Percentiles rank a stretch among this genome's conserved stretches.
Conservation (phyloP, 805 yeast genomes). For the Saccharomycopsis schoenii region DNA sequence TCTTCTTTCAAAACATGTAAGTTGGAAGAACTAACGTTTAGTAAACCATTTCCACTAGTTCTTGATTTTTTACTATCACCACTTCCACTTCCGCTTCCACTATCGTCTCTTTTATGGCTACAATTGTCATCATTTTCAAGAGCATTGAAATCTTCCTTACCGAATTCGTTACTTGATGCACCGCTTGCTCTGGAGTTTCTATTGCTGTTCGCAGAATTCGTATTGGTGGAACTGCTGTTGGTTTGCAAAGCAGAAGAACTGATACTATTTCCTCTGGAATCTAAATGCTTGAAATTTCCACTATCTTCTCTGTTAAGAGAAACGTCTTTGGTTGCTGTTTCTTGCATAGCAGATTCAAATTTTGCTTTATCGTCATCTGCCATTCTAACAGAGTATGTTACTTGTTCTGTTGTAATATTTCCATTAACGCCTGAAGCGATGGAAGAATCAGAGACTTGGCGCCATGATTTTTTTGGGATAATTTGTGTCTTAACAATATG, state of each 20-base stretch:
- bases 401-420: slow-evolving; percentile 71
- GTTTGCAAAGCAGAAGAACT: not conserved
- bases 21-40: slow-evolving; percentile 9
- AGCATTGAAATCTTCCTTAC: not conserved
- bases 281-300: slow-evolving; percentile 16
- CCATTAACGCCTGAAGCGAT: slow-evolving; percentile 53
- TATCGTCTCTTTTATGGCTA: not conserved
- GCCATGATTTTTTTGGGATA: slow-evolving; percentile 48
- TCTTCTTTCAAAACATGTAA: slow-evolving; percentile 14
- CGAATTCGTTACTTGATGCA: not conserved
- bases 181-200: slow-evolving; percentile 1
- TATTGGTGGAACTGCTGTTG: not conserved
- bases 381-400: slow-evolving; percentile 66
- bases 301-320: slow-evolving; percentile 12
- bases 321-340: not conserved
- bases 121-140: not conserved
- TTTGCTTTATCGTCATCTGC: slow-evolving; percentile 47
- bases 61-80: slow-evolving; percentile 1
- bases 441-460: slow-evolving; percentile 37
- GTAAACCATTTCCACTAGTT: slow-evolving; percentile 1
- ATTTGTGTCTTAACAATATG: not conserved
- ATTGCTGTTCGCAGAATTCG: not conserved
- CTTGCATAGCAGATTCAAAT: not conserved
- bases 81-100: slow-evolving; percentile 4
- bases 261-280: slow-evolving; percentile 15